Evolutionary conservation across 306 rosid species (phyloP).

Genomic region (Senna tora): DNA sequence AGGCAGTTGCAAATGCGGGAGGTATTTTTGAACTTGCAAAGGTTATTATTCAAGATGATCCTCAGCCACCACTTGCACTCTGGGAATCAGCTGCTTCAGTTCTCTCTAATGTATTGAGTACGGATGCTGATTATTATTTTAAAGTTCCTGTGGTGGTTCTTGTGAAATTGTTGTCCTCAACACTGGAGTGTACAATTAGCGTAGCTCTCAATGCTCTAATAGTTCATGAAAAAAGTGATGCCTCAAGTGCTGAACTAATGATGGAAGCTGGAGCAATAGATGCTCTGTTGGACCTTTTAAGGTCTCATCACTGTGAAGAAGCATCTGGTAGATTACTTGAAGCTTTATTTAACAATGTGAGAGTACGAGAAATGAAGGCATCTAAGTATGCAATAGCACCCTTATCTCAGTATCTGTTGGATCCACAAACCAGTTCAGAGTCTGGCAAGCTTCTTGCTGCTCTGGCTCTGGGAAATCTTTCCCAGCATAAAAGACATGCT

Average conservation of each 20-base stretch:
- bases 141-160: constrained; percentile 96
- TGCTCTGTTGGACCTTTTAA: constrained; percentile 78
- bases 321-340: constrained; percentile 85
- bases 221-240: constrained; percentile 77
- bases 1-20: constrained; percentile 97
- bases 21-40: constrained; percentile 95
- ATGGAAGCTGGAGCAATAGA: constrained; percentile 89
- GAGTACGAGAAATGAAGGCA: constrained; percentile 89
- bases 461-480: constrained; percentile 88
- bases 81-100: constrained; percentile 98
- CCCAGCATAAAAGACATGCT: constrained; percentile 88
- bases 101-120: constrained; percentile 80
- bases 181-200: constrained; percentile 70
- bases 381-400: constrained; percentile 93
- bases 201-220: constrained; percentile 77
- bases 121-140: constrained; percentile 80
- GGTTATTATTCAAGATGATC: constrained; percentile 95
- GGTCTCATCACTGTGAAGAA: constrained; percentile 97
- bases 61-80: constrained; percentile 85
- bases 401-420: constrained; percentile 86
- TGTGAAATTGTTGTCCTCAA: constrained; percentile 88
- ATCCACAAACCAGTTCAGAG: constrained; percentile 85
- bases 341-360: constrained; percentile 83
- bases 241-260: constrained; percentile 87
- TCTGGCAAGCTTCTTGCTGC: constrained; percentile 93